Conservation (phyloP, 805 yeast genomes). For the Ogataea dorogensis region DNA sequence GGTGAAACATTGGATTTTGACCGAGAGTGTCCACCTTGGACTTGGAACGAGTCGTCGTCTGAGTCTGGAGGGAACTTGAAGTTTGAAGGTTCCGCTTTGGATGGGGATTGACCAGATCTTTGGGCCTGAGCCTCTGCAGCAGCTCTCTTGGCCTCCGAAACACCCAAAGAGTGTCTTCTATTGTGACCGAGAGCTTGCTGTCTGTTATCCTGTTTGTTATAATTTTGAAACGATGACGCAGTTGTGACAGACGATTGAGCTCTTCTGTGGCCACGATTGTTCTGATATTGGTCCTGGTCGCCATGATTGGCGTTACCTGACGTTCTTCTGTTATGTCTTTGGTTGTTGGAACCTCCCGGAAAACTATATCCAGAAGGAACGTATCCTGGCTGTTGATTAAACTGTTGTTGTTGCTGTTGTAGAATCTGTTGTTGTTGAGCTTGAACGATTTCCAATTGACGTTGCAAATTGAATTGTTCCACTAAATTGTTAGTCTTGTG, state of each 20-base stretch:
- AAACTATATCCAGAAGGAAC: conserved; percentile 22
- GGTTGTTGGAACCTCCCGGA: conserved; percentile 28
- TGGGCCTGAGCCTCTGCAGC: conserved; percentile 91
- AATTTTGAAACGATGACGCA: conserved; percentile 21
- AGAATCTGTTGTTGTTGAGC: conserved; percentile 87
- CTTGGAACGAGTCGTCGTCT: conserved; percentile 12
- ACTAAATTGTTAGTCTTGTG: conserved; percentile 37
- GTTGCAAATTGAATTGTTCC: conserved; percentile 85
- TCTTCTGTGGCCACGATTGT: conserved; percentile 42
- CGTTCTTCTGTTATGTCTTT: conserved; percentile 33
- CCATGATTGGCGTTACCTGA: conserved; percentile 26
- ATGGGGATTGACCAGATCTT: conserved; percentile 41
- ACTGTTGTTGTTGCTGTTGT: conserved; percentile 64
- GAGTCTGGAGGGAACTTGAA: conserved; percentile 57
- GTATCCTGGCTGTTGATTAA: conserved; percentile 29
- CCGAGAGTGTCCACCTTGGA: conserved; percentile 22
- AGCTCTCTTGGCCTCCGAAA: conserved; percentile 90
- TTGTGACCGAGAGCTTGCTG: conserved; percentile 63
- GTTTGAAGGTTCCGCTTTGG: conserved; percentile 33
- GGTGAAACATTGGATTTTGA: conserved; percentile 42
- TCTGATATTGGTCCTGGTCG: conserved; percentile 16
- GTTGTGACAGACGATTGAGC: conserved; percentile 41
- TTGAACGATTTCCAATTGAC: conserved; percentile 87
- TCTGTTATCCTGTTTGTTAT: conserved; percentile 21
- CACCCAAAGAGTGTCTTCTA: conserved; percentile 89